Conservation (phyloP, 495 filamentous ascomycete species). For the Thozetella sp. region DNA sequence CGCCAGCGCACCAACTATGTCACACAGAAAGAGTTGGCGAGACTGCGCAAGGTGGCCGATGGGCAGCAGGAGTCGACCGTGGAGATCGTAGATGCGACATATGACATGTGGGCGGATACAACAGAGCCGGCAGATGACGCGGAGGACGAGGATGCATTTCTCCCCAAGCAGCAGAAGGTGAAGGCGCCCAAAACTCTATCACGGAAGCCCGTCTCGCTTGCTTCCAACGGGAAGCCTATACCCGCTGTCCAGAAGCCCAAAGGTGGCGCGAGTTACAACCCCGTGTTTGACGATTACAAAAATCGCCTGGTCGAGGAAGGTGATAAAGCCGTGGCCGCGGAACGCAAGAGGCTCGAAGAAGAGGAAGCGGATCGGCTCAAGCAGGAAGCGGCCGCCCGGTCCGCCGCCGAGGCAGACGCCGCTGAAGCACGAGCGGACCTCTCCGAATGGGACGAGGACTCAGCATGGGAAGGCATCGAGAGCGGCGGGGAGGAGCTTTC, state of each 20-base stretch:
- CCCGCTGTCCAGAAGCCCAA: slow-evolving; percentile 79
- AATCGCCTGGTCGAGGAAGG: slow-evolving; percentile 72
- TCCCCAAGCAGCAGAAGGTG: slow-evolving; percentile 62
- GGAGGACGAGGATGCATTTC: slow-evolving; percentile 54
- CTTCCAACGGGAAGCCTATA: slow-evolving; percentile 73
- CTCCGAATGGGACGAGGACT: slow-evolving; percentile 78
- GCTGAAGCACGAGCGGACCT: slow-evolving; percentile 69
- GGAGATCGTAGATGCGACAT: slow-evolving; percentile 54
- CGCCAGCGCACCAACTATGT: slow-evolving; percentile 74
- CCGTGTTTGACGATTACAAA: slow-evolving; percentile 81
- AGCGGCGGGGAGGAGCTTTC: slow-evolving; percentile 63
- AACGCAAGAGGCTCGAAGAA: slow-evolving; percentile 73
- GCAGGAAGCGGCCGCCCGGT: slow-evolving; percentile 51
- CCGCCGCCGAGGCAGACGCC: slow-evolving; percentile 61
- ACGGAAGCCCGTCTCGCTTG: slow-evolving; percentile 75
- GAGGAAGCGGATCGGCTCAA: slow-evolving; percentile 62
- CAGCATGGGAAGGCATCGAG: slow-evolving; percentile 85
- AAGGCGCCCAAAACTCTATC: slow-evolving; percentile 77
- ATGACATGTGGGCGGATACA: slow-evolving; percentile 78
- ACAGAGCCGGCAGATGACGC: slow-evolving; percentile 44
- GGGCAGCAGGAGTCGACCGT: slow-evolving; percentile 62
- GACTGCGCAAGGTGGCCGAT: slow-evolving; percentile 77
- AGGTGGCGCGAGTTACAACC: slow-evolving; percentile 90
- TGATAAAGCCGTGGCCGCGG: slow-evolving; percentile 74
- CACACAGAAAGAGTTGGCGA: slow-evolving; percentile 74